Evolutionary conservation across 208 protist species (phyloP).

Genomic region (Angomonas ambiguus): DNA sequence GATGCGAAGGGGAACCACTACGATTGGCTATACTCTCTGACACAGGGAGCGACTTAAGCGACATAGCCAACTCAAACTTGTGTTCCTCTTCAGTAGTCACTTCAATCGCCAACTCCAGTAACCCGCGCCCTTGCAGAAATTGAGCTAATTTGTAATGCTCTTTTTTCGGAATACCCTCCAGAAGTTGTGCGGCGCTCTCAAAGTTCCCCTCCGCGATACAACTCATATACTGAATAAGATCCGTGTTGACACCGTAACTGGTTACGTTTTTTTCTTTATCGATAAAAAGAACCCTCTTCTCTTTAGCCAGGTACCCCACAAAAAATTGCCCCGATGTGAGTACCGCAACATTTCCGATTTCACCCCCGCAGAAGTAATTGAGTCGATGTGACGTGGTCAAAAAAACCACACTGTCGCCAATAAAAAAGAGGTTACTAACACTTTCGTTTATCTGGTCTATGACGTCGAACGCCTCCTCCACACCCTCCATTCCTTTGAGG

Average conservation of each 20-base stretch:
- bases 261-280: conserved; percentile 93
- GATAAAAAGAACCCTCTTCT: conserved; percentile 95
- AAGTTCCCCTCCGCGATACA: conserved; percentile 95
- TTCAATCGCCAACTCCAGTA: conserved; percentile 90
- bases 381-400: conserved; percentile 91
- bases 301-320: conserved; percentile 94
- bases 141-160: conserved; percentile 89
- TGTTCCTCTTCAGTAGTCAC: conserved; percentile 95
- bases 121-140: conserved; percentile 93
- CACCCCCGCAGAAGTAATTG: conserved; percentile 97
- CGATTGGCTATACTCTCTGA: conserved; percentile 75
- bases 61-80: conserved; percentile 93
- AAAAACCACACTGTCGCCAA: conserved; percentile 98
- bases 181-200: conserved; percentile 67
- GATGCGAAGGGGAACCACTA: conserved; percentile 72
- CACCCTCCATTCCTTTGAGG: conserved; percentile 84
- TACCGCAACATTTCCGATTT: conserved; percentile 91
- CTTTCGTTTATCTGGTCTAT: conserved; percentile 91
- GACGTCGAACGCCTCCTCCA: conserved; percentile 96
- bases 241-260: conserved; percentile 88
- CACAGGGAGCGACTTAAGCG: conserved; percentile 74
- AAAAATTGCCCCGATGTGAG: conserved; percentile 89
- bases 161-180: conserved; percentile 80
- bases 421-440: conserved; percentile 91
- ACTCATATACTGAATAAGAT: conserved; percentile 97